Evolutionary conservation across 345 rosid species (phyloP), one percentile per base, ranked within the genome.

Genomic region (Moricandia arvensis): DNA sequence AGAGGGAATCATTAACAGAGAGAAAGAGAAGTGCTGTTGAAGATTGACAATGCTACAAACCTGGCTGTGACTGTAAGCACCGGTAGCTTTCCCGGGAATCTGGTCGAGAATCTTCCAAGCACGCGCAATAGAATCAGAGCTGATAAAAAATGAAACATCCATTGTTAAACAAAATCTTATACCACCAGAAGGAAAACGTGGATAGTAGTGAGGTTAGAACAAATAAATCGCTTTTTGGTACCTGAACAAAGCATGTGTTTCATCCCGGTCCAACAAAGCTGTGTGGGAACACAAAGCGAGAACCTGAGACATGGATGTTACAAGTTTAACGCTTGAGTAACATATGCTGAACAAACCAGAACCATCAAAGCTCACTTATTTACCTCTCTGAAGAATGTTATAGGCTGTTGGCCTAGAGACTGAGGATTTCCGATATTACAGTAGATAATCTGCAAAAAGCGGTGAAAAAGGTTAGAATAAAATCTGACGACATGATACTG

Each of bases 11-110:
- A 11, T 6, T 24, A 16, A 61, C 6, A 13, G 16, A 43, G 51
- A 24, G 64, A 35, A 13, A 30, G 24, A 34, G 1, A 41, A 8
- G 21, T 24, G 55, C 45, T 68, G 11, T 53, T 27, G 13, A 29
- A 13, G 62, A 49, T 11, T 21, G 38, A 12, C 9, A 51, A 65
- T 15, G 64, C 63, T 13, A 54, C 79, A 68, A 63, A 94, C 97
- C 95, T 94, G 99, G 79, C 99, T 90, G 78, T 94, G 99, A 71
- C 99, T 94, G 77, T 92, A 94, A 79, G 98, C 96, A 76, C 98
- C 98, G 59, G 97, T 94, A 24, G 98, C 98, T 76, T 88, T 84
- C 70, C 96, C 97, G 49, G 97, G 97, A 86, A 94, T 94, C 76
- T 90, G 97, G 79, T 88, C 92, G 24, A 94, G 91, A 81, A 91